Evolutionary conservation across 306 rosid species (phyloP), one percentile per base, ranked within the genome.

Genomic region (Cyamopsis tetragonoloba): DNA sequence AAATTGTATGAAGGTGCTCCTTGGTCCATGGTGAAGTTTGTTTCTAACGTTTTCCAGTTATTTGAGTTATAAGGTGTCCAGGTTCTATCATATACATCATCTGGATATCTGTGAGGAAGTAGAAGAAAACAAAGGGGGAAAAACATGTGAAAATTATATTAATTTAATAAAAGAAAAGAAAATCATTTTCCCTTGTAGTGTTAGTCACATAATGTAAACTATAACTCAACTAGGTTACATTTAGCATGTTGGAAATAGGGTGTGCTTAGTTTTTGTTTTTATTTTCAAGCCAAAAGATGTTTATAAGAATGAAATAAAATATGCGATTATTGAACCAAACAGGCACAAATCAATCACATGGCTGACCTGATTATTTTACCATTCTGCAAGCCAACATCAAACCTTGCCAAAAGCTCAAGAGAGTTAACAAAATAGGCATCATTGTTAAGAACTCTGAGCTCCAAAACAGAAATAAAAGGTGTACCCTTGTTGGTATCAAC

Each of bases 381-480:
- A 48, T 60, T 37, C 26, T 18, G 47, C 53, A 30, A 75, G 48
- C 84, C 84, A n/a, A 75, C 1, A 65, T 80, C 84, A 48, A 30
- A 70, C 34, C 84, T 18, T 1, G 66, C 80, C 48, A 75, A 19
- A 13, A 75, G 74, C 71, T 64, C 73, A 54, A 64, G 4, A 49
- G 65, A 57, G 66, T 46, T 64, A 10, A 56, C 54, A 2, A 70
- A 41, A 75, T 70, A 80, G 34, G 74, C 80, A 64, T 80, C 74
- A 49, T 43, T 74, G 66, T 57, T 43, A 10, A 80, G 71, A 64
- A 80, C 56, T 75, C 84, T 80, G 3, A 80, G 27, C 62, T 80
- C 84, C 17, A 80, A 64, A 58, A 64, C 84, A 63, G 84, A 80
- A 17, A 80, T 70, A 43, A 80, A 80, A 64, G 84, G 84, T 75